phyloP scores from a whole-genome alignment of 2,329 filamentous ascomycete species.

The Cladorrhinum sp. region DNA sequence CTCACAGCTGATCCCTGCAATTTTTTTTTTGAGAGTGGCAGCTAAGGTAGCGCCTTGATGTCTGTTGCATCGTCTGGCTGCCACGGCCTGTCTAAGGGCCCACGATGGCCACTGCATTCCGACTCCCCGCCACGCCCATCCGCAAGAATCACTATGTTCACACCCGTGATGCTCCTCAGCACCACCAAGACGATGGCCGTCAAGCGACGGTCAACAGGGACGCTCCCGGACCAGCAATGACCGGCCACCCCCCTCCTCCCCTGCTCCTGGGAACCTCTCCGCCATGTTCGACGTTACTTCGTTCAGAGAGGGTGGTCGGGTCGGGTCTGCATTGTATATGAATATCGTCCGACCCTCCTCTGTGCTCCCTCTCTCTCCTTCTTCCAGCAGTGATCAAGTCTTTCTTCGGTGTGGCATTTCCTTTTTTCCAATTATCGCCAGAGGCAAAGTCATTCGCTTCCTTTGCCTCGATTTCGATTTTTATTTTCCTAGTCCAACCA shows the following conservation, averaged over 20 bases:
- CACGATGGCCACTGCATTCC: neutral
- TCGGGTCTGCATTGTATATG: conserved; percentile 22
- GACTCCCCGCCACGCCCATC: neutral
- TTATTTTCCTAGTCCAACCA: conserved; percentile 28
- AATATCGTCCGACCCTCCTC: conserved; percentile 15
- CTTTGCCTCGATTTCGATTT: conserved; percentile 42
- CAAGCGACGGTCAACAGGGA: neutral
- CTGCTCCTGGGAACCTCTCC: neutral
- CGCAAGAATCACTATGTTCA: neutral
- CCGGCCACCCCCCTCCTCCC: neutral
- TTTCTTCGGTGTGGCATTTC: conserved; percentile 21
- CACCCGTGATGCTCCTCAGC: neutral
- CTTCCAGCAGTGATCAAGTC: conserved; percentile 26
- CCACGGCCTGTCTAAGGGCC: neutral
- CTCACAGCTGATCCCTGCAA: neutral
- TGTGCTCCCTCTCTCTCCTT: conserved; percentile 13
- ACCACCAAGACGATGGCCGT: neutral
- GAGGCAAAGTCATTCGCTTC: conserved; percentile 58
- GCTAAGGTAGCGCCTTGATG: neutral
- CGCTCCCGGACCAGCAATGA: neutral
- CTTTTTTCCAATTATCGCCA: conserved; percentile 19
- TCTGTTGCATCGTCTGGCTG: neutral
- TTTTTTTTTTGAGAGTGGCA: neutral
- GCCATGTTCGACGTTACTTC: neutral
- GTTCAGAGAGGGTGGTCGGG: neutral